phyloP scores from a whole-genome alignment of 164 flowering plant genomes.

The Taxillus chinensis region DNA sequence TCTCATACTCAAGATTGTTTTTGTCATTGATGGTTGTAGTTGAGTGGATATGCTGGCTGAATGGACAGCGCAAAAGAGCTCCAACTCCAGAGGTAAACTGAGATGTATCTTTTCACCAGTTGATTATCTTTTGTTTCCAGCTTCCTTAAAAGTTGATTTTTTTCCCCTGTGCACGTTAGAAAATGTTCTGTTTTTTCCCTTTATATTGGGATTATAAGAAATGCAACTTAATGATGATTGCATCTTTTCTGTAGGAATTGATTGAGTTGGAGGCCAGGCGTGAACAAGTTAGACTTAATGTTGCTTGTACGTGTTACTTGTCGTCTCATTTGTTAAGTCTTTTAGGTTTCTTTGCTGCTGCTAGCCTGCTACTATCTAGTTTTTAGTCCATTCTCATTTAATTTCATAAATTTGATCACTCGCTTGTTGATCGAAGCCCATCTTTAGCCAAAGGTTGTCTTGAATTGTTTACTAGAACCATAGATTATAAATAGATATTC shows the following conservation, averaged over 20 bases:
- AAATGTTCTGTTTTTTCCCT: too few species aligned
- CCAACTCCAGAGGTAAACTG: slow-evolving; percentile 75
- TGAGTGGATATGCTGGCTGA: slow-evolving; percentile 99
- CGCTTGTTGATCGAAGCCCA: neutral
- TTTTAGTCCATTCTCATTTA: neutral
- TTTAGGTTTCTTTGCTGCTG: neutral
- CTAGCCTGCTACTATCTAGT: neutral
- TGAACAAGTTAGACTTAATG: slow-evolving; percentile 66
- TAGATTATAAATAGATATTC: too few species aligned
- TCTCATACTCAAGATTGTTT: neutral
- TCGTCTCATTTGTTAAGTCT: neutral
- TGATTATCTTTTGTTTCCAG: too few species aligned
- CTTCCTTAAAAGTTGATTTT: too few species aligned
- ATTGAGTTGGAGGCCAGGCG: slow-evolving; percentile 75
- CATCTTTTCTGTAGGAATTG: slow-evolving; percentile 55
- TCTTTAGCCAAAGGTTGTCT: neutral
- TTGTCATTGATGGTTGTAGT: slow-evolving; percentile 31
- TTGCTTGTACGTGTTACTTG: slow-evolving; percentile 57
- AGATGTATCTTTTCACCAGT: too few species aligned
- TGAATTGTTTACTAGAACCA: neutral
- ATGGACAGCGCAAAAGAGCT: slow-evolving; percentile 85
- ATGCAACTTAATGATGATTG: too few species aligned
- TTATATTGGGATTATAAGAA: too few species aligned
- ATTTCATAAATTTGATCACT: neutral
- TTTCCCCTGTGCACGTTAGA: too few species aligned